These are phyloP conservation scores for Trypethelium eluteriae DNA, from an alignment of 495 filamentous ascomycete species.

Conservation along the genomic window DNA sequence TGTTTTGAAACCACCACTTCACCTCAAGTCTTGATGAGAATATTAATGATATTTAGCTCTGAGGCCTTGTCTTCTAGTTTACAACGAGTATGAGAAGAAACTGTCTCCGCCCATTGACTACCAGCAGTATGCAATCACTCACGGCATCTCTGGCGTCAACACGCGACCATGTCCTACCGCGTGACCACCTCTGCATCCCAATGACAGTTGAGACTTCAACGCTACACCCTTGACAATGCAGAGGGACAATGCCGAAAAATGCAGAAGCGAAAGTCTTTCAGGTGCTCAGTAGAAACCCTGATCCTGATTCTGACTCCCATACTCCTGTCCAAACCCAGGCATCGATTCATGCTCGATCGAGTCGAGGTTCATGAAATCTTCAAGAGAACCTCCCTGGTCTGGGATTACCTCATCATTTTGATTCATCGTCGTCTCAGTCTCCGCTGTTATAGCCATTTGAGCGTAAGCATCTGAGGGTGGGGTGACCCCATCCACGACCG, in stretches of 20 bases:
- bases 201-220: too few species aligned
- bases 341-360: conserved; percentile 13
- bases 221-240: too few species aligned
- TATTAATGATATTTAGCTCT: too few species aligned
- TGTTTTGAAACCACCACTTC: too few species aligned
- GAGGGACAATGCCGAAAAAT: not conserved
- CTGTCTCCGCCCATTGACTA: too few species aligned
- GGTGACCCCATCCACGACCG: conserved; percentile 32
- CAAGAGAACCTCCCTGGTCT: conserved; percentile 14
- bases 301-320: conserved; percentile 20
- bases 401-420: conserved; percentile 10
- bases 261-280: not conserved
- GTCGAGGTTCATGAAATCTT: conserved; percentile 28
- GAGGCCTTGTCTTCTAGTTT: too few species aligned
- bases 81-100: too few species aligned
- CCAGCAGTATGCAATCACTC: too few species aligned
- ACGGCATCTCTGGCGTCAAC: too few species aligned
- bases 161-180: too few species aligned
- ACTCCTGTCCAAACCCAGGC: conserved; percentile 28
- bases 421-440: not conserved
- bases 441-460: conserved; percentile 14
- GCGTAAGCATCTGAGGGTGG: conserved; percentile 22
- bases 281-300: conserved; percentile 12
- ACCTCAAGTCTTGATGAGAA: too few species aligned
- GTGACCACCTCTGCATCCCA: too few species aligned